Conservation (phyloP, 768 basidiomycete species). For the Kwoniella sp. region DNA sequence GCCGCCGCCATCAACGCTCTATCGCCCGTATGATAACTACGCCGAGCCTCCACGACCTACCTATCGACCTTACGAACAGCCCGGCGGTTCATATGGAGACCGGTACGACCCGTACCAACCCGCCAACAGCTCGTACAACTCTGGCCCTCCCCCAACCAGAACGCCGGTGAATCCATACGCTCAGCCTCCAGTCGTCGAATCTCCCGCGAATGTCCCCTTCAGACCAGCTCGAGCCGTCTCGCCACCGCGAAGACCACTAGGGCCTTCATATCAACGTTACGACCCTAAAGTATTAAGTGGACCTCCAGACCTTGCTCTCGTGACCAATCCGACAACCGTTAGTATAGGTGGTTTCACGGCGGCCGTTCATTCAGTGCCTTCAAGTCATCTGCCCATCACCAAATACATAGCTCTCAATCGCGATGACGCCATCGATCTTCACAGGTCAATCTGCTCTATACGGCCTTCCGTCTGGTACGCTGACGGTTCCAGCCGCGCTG, state of each 20-base stretch:
- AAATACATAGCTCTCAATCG: conserved; percentile 36
- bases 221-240: conserved; percentile 7
- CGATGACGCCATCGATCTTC: conserved; percentile 36
- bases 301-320: conserved; percentile 16
- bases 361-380: conserved; percentile 32
- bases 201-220: conserved; percentile 2
- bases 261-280: neutral
- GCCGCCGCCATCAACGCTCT: conserved; percentile 6
- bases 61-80: conserved; percentile 17
- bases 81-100: conserved; percentile 29
- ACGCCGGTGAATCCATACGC: conserved; percentile 3
- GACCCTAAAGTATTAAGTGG: conserved; percentile 3
- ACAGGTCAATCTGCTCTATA: conserved; percentile 28
- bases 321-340: conserved; percentile 29
- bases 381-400: conserved; percentile 37
- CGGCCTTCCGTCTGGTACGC: conserved; percentile 39
- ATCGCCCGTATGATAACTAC: conserved; percentile 28
- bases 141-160: conserved; percentile 3
- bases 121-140: conserved; percentile 16
- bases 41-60: conserved; percentile 15
- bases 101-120: conserved; percentile 41
- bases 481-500: conserved; percentile 39
- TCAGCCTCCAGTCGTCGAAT: neutral
- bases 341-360: conserved; percentile 25
- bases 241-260: conserved; percentile 1